Base-by-base conservation (phyloP, 768 basidiomycete genomes). In the Lactarius psammicola region DNA sequence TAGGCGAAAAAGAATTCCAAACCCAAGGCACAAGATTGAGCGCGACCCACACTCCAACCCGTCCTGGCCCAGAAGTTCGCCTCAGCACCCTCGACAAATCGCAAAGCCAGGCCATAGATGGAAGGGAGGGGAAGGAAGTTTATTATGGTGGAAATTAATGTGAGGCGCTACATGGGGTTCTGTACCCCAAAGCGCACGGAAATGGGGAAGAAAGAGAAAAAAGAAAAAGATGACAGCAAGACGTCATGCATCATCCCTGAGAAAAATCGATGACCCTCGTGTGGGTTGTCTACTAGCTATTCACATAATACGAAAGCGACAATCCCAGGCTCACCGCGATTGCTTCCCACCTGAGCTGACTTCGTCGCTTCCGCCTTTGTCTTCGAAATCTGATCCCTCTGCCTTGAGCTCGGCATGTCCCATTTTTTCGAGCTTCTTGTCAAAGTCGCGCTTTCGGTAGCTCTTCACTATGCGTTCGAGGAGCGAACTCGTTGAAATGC, bases 401-500 rank as follows among this genome's bases (percentile, higher is more conserved):
- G 88, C 88, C 68, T 83, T 82, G 59, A 91, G 81, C 73, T 89
- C 88, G 31, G 82, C 78, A 70, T 81, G 83, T 0, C 96, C 95
- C 84, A 97, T 96, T 80, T 89, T 94, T 64, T 84, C 85, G 49
- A 98, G 78, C 78, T 98, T 99, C 60, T 82, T 83, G 75, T 98
- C 96, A 74, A 96, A 95, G 66, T 89, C 85, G 20, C 92, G 82
- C 54, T 85, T 85, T 30, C 94, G 83, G 76, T 98, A 98, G 18
- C 90, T 88, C 18, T 84, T 82, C 20, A 98, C 92, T 72, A 98
- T 95, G 30, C 97, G 88, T 74, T 94, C 93, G 42, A 99, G 84
- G 23, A 98, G 82, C 42, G 92, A 89, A 0, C 95, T 96, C 0
- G 97, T 99, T 11, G 95, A 97, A 10, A 98, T 85, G 10, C 94